Base-by-base conservation (phyloP, 306 rosid species). In the Chamaecrista fasciculata region DNA sequence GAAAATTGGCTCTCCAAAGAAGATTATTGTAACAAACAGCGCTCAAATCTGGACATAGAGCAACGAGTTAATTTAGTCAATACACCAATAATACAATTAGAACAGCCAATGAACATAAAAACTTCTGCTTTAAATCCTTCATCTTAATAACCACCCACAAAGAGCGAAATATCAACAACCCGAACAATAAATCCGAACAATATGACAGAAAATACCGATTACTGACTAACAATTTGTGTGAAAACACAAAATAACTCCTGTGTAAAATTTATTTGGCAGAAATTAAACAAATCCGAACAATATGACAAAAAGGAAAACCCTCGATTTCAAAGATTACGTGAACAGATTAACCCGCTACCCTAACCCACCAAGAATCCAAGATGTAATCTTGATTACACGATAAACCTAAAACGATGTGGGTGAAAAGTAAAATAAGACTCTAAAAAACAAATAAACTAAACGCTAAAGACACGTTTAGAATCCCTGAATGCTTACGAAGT, bases 1-100 rank as follows among this genome's bases (percentile, higher is more conserved):
- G 89, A 85, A 85, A 63, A 64, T 85, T 73, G 21, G 82, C 71
- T 76, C 62, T 73, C 66, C 64, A 23, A 26, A 19, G 29, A 56
- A 25, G 67, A 67, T 55, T 40, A 49, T 8, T 65, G 76, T 34
- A 46, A 63, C 62, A 55, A 82, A 78, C 76, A 39, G 74, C 24
- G 83, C 79, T 69, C 80, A 66, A 62, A 65, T 76, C 86, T 81
- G 69, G 14, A 81, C 20, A 11, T 42, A 8, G 50, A 55, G 8
- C 2, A 3, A 21, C 28, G 20, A 19, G 24, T 44, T 9, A 10
- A 43, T 1, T 44, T 0, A 3, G 23, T 52, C 31, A 52, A 75
- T 36, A 62, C 20, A 18, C 52, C 21, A 16, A 58, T 16, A 16
- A 15, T 29, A 31, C 36, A 28, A 31, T 18, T 1, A 6, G 1